Percentiles rank a stretch among this genome's conserved stretches.
Evolutionary conservation across 306 rosid species (phyloP).

Genomic region (Dalbergia cochinchinensis): DNA sequence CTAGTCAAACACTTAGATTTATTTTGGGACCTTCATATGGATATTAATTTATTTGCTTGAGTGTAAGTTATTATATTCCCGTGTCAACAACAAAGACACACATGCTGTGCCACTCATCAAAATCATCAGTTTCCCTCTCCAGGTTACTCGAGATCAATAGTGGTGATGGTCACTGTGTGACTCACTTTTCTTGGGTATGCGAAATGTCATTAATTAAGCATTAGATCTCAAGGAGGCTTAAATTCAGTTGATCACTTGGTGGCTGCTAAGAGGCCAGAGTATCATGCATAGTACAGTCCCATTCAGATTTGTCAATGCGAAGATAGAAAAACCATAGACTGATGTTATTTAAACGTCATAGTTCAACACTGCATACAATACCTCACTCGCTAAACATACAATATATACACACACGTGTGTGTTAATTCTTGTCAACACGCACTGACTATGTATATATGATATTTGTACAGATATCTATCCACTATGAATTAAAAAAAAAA

Average conservation of each 20-base stretch:
- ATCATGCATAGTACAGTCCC: neutral
- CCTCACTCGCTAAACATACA: too few relatives aligned
- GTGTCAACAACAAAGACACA: too few relatives aligned
- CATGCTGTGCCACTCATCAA: constrained; percentile 1
- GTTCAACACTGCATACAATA: too few relatives aligned
- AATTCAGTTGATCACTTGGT: constrained; percentile 13
- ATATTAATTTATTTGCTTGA: neutral
- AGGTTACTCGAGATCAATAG: neutral
- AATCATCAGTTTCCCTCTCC: neutral
- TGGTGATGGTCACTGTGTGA: neutral
- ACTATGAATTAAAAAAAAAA: too few relatives aligned
- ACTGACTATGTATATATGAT: too few relatives aligned
- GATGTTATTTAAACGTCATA: too few relatives aligned
- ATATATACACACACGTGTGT: too few relatives aligned
- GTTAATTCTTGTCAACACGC: too few relatives aligned
- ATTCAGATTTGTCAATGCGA: neutral
- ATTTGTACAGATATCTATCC: too few relatives aligned
- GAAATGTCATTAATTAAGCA: neutral
- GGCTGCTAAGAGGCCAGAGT: constrained; percentile 4
- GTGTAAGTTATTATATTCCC: too few relatives aligned
- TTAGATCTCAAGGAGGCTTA: neutral
- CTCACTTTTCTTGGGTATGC: neutral
- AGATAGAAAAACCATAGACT: neutral
- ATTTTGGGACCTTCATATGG: neutral
- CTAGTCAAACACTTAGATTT: neutral